Evolutionary conservation across 1,139 yeast genomes (phyloP).

Genomic region (Debaryomyces udenii): DNA sequence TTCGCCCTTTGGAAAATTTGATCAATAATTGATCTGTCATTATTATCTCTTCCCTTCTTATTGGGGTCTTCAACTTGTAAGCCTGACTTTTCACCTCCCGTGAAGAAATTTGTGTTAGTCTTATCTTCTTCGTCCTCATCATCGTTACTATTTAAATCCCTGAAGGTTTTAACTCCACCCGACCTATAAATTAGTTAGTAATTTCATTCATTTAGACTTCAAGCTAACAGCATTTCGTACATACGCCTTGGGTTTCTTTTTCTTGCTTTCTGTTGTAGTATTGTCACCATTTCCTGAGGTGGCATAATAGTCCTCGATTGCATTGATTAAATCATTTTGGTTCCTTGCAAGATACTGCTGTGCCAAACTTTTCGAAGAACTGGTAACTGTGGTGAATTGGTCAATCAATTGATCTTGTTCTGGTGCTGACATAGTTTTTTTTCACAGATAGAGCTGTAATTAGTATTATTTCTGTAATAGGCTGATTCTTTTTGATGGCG

Average conservation of each 20-base stretch:
- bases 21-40: constrained; percentile 49
- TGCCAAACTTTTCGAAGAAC: constrained; percentile 41
- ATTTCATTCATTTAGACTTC: not conserved
- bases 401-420: constrained; percentile 38
- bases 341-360: constrained; percentile 47
- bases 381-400: constrained; percentile 53
- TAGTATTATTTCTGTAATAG: not conserved
- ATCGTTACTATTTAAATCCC: constrained; percentile 50
- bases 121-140: constrained; percentile 65
- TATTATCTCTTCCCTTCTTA: constrained; percentile 53
- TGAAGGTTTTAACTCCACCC: constrained; percentile 48
- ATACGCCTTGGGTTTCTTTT: constrained; percentile 12
- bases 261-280: constrained; percentile 3
- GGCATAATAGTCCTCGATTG: constrained; percentile 49
- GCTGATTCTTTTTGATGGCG: constrained; percentile 14
- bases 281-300: constrained; percentile 13
- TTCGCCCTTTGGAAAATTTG: constrained; percentile 50
- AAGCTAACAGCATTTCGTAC: constrained; percentile 2
- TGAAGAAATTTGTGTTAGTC: constrained; percentile 75
- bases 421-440: constrained; percentile 20
- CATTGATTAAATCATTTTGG: constrained; percentile 39
- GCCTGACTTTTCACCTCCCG: constrained; percentile 95
- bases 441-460: not conserved
- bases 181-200: constrained; percentile 12
- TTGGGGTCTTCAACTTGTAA: constrained; percentile 92